These are phyloP conservation scores for Hanseniaspora pseudoguilliermondii DNA, from an alignment of 805 yeast genomes.

Conservation along the genomic window DNA sequence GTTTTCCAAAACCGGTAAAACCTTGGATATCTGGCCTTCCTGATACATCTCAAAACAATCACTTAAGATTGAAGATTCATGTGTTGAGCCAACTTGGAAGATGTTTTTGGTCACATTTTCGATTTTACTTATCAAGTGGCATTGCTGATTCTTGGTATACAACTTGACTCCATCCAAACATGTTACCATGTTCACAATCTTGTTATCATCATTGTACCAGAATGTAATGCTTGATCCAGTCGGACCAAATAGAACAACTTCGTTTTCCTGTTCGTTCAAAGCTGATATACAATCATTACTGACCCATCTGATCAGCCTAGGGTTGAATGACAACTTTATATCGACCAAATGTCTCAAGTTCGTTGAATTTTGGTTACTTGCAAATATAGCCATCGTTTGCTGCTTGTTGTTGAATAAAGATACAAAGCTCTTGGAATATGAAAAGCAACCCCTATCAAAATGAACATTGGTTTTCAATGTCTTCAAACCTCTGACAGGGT, in stretches of 20 bases:
- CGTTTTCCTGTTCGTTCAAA: conserved; percentile 41
- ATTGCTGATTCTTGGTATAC: conserved; percentile 38
- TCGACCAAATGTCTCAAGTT: conserved; percentile 20
- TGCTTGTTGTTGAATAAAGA: background rate
- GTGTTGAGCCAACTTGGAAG: conserved; percentile 71
- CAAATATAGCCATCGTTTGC: background rate
- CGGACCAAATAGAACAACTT: conserved; percentile 60
- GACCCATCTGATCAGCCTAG: conserved; percentile 56
- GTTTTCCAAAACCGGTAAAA: conserved; percentile 58
- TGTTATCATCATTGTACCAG: conserved; percentile 35
- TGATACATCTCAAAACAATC: conserved; percentile 61
- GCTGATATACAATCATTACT: conserved; percentile 69
- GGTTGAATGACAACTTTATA: conserved; percentile 19
- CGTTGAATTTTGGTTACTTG: conserved; percentile 12
- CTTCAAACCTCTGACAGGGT: background rate
- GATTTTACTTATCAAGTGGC: conserved; percentile 57
- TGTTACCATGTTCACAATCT: conserved; percentile 27
- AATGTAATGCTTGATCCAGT: conserved; percentile 36
- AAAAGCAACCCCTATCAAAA: conserved; percentile 5
- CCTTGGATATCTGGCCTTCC: conserved; percentile 51
- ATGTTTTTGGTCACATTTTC: conserved; percentile 42
- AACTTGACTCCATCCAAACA: conserved; percentile 62
- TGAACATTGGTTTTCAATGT: conserved; percentile 7
- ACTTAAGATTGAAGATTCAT: conserved; percentile 67
- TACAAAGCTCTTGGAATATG: background rate